Base-by-base conservation (phyloP, 352 stramenopile genomes). In the Phytopythium helicoides region DNA sequence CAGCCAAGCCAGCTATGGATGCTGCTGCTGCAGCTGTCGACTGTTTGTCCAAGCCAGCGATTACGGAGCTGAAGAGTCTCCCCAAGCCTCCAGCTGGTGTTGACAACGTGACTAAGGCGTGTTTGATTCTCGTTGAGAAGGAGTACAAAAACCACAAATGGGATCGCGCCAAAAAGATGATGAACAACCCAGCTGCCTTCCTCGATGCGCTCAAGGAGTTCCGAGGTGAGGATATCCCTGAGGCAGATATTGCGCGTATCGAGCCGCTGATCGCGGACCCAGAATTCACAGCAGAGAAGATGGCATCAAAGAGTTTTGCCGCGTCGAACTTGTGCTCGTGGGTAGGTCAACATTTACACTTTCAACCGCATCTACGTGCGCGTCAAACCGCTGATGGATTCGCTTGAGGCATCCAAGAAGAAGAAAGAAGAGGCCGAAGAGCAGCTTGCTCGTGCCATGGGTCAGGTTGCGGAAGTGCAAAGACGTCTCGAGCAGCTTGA, bases 361-460 rank as follows among this genome's bases (percentile, higher is more conserved):
- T 99, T 98, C 73, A 99, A 99, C 72, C 81, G 96, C 28, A 99
- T 99, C 59, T 99, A 99, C 74, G 95, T 99, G 36, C 98, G 98
- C 58, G 97, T 99, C 6, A 99, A 99, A 66, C 97, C 97, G 39
- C 81, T 99, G 0, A 99, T 99, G 95, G 95, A 99, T 60, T 96
- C 89, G 35, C 80, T 99, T 5, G 94, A 99, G 59, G 88, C 81
- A 19, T 97, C 97, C 11, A 92, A 86, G 56, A 95, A 96, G 62
- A 97, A 94, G 59, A 95, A 95, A 66, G 86, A 91, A 39, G 88
- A 97, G 40, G 94, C 94, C 0, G 90, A 98, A 44, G 90, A 95
- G 37, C 92, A 94, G 52, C 77, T 99, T 4, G 89, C 85, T 15
- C 71, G 73, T 8, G 96, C 97, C 1, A 95, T 98, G 70, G 85